Evolutionary conservation across 164 flowering plant genomes (phyloP), one percentile per base, ranked within the genome.

Genomic region (Pachysandra terminalis): DNA sequence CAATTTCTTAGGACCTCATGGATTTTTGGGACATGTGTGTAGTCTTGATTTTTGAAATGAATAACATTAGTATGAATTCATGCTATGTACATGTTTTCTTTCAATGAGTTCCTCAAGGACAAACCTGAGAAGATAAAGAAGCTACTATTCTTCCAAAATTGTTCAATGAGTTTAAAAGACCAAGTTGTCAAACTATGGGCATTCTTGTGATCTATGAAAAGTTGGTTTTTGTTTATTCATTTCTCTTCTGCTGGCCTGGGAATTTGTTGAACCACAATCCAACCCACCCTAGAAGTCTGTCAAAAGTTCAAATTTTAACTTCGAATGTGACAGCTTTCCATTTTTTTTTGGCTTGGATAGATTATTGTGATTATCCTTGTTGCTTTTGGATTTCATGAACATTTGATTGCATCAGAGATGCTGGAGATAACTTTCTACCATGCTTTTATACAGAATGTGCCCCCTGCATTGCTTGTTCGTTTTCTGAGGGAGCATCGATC

Each of bases 401-500:
- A 4, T 23, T n/a, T 57, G 19, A n/a, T 21, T 61, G 2, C 13
- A 19, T 35, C 0, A 45, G 17, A 5, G 17, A 45, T 45, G 35
- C 16, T 58, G 28, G n/a, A 0, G 16, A 9, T 40, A 9, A 28
- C 15, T 13, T 15, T n/a, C 41, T 23, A 65, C 37, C 23, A 1
- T 49, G 56, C n/a, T 22, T 40, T 1, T 74, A 26, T 68, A 25
- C 74, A 91, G 97, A 78, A 87, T 80, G 97, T 91, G 13, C 95
- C 90, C 10, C 97, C 97, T 56, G 90, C 95, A 53, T 72, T 91
- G 68, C 87, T 91, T 65, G 86, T 89, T 35, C 88, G 93, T 6
- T 91, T 91, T 63, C 80, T 91, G 61, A 78, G 93, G 77, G 97
- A 91, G 77, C 97, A 91, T 41, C 91, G 97, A 0, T 86, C 92